Base-by-base conservation (phyloP, 2,329 filamentous ascomycete genomes). In the Thelonectria blattea region DNA sequence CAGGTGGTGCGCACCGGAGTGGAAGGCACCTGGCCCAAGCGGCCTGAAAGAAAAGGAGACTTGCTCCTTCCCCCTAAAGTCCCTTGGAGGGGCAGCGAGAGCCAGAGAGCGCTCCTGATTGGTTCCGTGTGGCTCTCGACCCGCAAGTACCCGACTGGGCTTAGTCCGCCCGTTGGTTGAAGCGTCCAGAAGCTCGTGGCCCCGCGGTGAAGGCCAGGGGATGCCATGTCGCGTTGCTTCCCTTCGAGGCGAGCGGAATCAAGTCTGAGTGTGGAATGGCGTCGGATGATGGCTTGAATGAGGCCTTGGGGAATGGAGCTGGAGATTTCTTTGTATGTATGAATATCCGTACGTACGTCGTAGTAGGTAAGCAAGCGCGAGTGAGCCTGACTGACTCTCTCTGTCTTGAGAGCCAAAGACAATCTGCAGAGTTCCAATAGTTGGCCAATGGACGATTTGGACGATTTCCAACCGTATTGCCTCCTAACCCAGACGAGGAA, bases 141-240 rank as follows among this genome's bases (percentile, higher is more conserved):
- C 66, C 66, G 54, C 56, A 59, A 51, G 61, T 65, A 58, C 65
- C 67, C 15, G 47, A 64, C 60, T 64, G 11, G 58, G 64, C 32
- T 52, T 69, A 70, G 51, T 61, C 49, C 56, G 63, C 61, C 58
- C 61, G 65, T 66, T 64, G 63, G 64, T 63, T 62, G 52, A 56
- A 70, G 65, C 52, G 64, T 67, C 56, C 63, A 48, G 51, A 60
- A 53, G 64, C 51, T 47, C 61, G 67, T 62, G 52, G 60, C 52
- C 65, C 53, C 54, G 52, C 65, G 59, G 64, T 65, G 53, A 62
- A 51, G 60, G 64, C 66, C 67, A 65, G 68, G 67, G 65, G 62
- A 18, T 30, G 41, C 51, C 42, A 46, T 53, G 39, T 39, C 41
- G 48, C 56, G 49, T 34, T 54, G 32, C 52, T 54, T 39, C 15